Evolutionary conservation across 1,284 basidiomycete species (phyloP).

Genomic region (Phellinidium pouzarii): DNA sequence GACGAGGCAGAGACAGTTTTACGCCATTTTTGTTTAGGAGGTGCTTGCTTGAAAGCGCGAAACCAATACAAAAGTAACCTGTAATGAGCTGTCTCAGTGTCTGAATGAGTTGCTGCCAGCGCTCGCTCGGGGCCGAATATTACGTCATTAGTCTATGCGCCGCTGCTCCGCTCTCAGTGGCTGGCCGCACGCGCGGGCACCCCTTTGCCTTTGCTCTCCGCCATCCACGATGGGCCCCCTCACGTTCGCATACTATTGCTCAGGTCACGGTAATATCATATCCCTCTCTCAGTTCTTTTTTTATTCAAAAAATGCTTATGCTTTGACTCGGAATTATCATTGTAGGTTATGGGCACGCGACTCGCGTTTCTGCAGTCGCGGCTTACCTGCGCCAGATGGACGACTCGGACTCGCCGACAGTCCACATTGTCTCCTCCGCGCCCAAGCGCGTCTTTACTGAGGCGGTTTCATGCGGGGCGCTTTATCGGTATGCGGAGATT

Average conservation of each 20-base stretch:
- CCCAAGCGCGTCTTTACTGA: slow-evolving; percentile 60
- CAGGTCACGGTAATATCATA: slow-evolving; percentile 50
- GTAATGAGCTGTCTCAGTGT: no score
- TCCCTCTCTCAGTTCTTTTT: not conserved
- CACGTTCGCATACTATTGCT: slow-evolving; percentile 63
- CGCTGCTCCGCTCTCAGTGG: no score
- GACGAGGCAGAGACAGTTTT: no score
- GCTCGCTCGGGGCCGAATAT: no score
- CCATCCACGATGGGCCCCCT: slow-evolving; percentile 8
- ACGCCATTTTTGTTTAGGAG: no score
- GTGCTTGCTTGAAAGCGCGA: no score
- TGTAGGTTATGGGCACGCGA: slow-evolving; percentile 66
- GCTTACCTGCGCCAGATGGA: slow-evolving; percentile 44
- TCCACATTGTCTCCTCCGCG: slow-evolving; percentile 63
- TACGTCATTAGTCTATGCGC: no score
- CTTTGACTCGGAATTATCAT: not conserved
- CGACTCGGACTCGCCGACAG: slow-evolving; percentile 32
- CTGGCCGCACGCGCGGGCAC: no score
- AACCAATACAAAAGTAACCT: no score
- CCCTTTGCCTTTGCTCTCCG: not conserved
- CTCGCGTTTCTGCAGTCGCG: slow-evolving; percentile 64
- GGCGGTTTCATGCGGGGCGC: slow-evolving; percentile 50
- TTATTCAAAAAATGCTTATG: not conserved
- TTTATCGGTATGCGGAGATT: slow-evolving; percentile 60
- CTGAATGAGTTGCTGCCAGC: no score